Conservation (phyloP, 139 green algal species). For the Ulvella scutata region DNA sequence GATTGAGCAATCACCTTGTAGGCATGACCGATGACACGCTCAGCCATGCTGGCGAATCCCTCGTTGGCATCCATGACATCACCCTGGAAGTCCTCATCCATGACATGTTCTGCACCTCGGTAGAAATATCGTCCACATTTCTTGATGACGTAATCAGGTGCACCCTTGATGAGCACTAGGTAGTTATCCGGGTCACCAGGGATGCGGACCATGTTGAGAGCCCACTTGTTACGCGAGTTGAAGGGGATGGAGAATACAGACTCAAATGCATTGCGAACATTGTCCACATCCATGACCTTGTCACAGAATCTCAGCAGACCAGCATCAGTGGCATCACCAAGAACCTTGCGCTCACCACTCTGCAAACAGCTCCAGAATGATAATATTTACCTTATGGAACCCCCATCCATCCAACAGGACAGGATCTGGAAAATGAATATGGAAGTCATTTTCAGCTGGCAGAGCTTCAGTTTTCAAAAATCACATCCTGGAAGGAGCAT, state of each 20-base stretch:
- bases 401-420: conserved; percentile 2
- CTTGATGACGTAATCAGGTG: conserved; percentile 37
- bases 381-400: too few relatives aligned
- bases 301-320: conserved; percentile 23
- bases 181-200: conserved; percentile 19
- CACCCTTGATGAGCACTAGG: conserved; percentile 38
- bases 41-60: conserved; percentile 38
- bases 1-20: conserved; percentile 17
- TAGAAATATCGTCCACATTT: conserved; percentile 25
- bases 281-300: conserved; percentile 12
- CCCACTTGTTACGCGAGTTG: conserved; percentile 83
- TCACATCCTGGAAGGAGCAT: too few relatives aligned
- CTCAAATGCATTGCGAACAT: neutral
- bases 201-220: conserved; percentile 38
- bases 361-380: too few relatives aligned
- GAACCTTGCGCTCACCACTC: conserved; percentile 9
- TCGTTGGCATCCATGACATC: conserved; percentile 34
- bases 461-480: too few relatives aligned
- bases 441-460: too few relatives aligned
- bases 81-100: conserved; percentile 25
- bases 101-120: conserved; percentile 23
- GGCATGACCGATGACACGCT: conserved; percentile 59
- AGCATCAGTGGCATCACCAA: conserved; percentile 22
- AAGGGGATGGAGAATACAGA: conserved; percentile 74
- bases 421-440: conserved; percentile 6